Evolutionary conservation across 345 rosid genomes (phyloP).

Genomic region (Eucalyptus polyanthemos): DNA sequence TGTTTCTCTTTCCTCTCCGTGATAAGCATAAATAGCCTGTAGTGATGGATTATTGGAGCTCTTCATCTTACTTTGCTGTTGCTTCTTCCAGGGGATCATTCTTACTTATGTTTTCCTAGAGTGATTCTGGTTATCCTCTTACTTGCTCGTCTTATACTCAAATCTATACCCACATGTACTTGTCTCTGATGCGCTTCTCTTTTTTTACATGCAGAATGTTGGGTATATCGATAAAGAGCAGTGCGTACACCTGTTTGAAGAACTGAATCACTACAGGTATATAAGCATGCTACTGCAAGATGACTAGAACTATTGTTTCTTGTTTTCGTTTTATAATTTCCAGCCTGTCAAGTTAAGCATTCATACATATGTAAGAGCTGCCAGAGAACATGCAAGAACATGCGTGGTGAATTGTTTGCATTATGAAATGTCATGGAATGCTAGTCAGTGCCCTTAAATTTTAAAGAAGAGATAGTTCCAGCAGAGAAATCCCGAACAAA

Average conservation of each 20-base stretch:
- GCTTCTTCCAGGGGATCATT: neutral
- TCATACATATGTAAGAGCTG: neutral
- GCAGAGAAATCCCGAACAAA: neutral
- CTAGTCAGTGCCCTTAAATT: neutral
- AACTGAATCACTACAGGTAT: conserved; percentile 84
- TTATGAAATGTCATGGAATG: neutral
- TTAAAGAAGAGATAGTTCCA: neutral
- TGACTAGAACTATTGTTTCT: neutral
- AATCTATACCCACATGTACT: neutral
- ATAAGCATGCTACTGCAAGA: neutral
- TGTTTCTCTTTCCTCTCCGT: neutral
- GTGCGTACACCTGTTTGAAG: conserved; percentile 67
- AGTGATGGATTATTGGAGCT: neutral
- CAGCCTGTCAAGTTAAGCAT: neutral
- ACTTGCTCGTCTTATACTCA: neutral
- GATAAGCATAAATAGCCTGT: neutral
- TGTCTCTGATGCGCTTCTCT: neutral
- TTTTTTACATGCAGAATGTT: conserved; percentile 27
- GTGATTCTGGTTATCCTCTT: neutral
- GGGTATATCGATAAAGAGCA: conserved; percentile 66
- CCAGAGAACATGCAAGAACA: neutral
- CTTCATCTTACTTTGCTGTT: neutral
- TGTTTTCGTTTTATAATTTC: neutral
- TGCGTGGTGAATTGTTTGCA: neutral
- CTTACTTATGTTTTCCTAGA: neutral